A percentile compares a stretch with the other conserved stretches of the same genome.
Conservation (phyloP, 2,329 filamentous ascomycete species). For the Aspergillus sp. region DNA sequence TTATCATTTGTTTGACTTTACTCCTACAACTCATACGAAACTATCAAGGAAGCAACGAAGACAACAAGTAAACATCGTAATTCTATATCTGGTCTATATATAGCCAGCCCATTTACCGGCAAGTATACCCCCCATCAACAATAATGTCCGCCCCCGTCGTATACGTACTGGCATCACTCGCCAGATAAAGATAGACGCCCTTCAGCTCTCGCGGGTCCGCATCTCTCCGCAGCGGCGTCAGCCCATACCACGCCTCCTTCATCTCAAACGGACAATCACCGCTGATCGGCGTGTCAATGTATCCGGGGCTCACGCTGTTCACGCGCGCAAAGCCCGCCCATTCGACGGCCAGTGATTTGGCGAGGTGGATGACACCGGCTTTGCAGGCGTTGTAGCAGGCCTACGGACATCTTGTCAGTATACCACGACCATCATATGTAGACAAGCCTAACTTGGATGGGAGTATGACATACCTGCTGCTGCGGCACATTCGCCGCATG, state of each 20-base stretch:
- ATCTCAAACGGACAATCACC: conserved; percentile 64
- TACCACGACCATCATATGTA: no score
- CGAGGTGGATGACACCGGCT: conserved; percentile 56
- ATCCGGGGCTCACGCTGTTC: conserved; percentile 74
- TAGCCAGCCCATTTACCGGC: not conserved
- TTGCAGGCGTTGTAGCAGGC: conserved; percentile 68
- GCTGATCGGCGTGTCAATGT: conserved; percentile 73
- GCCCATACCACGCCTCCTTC: conserved; percentile 72
- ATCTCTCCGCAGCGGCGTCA: conserved; percentile 77
- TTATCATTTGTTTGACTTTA: no score
- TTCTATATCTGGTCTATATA: no score
- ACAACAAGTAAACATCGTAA: no score
- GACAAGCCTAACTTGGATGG: no score
- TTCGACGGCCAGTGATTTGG: conserved; percentile 71
- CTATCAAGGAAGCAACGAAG: no score
- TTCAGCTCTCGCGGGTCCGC: conserved; percentile 74
- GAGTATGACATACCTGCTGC: conserved; percentile 35
- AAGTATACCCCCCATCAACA: conserved; percentile 70
- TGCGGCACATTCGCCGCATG: conserved; percentile 78
- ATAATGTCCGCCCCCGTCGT: conserved; percentile 75
- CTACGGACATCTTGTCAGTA: conserved; percentile 43
- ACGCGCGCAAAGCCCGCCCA: conserved; percentile 73
- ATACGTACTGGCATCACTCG: conserved; percentile 78
- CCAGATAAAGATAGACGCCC: conserved; percentile 80
- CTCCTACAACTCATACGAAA: no score